phyloP scores from a whole-genome alignment of 805 yeast genomes.

The Candida orba region DNA sequence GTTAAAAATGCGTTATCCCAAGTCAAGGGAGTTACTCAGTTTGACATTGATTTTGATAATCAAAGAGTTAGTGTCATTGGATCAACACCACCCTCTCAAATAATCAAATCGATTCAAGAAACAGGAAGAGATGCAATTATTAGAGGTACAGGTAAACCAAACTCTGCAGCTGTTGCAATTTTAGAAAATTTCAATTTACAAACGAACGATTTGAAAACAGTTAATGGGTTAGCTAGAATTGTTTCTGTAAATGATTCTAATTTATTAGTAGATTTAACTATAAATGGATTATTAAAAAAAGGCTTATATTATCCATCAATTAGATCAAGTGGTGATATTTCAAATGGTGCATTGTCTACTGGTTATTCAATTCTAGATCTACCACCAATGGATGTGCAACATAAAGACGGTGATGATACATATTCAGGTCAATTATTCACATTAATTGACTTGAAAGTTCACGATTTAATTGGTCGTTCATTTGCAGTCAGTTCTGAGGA shows the following conservation, averaged over 20 bases:
- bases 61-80: constrained; percentile 68
- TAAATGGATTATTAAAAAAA: constrained; percentile 52
- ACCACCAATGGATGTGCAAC: constrained; percentile 25
- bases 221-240: constrained; percentile 81
- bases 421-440: constrained; percentile 41
- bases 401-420: constrained; percentile 10
- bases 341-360: constrained; percentile 61
- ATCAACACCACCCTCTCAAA: constrained; percentile 63
- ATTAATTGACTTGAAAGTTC: constrained; percentile 38
- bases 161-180: constrained; percentile 87
- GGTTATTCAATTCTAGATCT: constrained; percentile 41
- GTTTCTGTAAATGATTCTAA: constrained; percentile 51
- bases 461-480: constrained; percentile 63
- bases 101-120: constrained; percentile 59
- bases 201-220: constrained; percentile 38
- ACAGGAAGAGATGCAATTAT: constrained; percentile 88
- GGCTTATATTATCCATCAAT: constrained; percentile 68
- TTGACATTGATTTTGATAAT: constrained; percentile 48
- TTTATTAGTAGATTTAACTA: constrained; percentile 69
- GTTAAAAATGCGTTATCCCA: constrained; percentile 37
- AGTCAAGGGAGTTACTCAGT: constrained; percentile 42
- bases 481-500: constrained; percentile 28
- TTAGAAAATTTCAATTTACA: constrained; percentile 58
- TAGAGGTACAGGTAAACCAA: constrained; percentile 82
- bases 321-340: constrained; percentile 67